Conservation (phyloP, 2,329 filamentous ascomycete genomes). For the Trichophyton mentagrophytes region DNA sequence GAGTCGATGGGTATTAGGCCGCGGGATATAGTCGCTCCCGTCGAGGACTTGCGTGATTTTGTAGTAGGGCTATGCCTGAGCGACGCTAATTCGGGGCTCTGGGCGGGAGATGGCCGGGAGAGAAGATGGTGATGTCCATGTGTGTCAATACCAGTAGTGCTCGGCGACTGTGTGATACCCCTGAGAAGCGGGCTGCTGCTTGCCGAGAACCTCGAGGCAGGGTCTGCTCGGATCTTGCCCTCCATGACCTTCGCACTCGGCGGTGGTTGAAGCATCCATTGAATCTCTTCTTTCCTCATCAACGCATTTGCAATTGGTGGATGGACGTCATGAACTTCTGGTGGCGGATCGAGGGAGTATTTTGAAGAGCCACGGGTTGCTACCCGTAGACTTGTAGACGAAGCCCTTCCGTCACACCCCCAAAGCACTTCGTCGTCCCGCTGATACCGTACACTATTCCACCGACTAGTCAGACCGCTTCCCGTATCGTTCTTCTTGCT, state of each 20-base stretch:
- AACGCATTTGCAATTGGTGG: constrained; percentile 71
- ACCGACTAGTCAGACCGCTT: constrained; percentile 39
- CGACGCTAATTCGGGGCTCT: not conserved
- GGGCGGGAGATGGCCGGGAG: not conserved
- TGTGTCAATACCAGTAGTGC: not conserved
- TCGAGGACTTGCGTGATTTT: not conserved
- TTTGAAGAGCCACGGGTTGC: constrained; percentile 33
- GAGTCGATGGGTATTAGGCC: not conserved
- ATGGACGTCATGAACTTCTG: constrained; percentile 74
- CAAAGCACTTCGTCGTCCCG: constrained; percentile 79
- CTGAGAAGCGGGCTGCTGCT: not conserved
- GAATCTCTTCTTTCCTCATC: constrained; percentile 54
- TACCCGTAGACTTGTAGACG: constrained; percentile 39
- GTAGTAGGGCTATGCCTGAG: not conserved
- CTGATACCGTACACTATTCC: constrained; percentile 70
- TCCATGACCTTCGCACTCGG: constrained; percentile 86
- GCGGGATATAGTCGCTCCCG: not conserved
- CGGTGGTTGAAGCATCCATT: constrained; percentile 88
- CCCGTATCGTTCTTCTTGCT: constrained; percentile 33
- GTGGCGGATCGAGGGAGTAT: constrained; percentile 51
- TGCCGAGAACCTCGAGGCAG: constrained; percentile 8
- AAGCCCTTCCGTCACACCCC: constrained; percentile 48
- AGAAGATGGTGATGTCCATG: not conserved
- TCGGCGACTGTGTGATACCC: not conserved
- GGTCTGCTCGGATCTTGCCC: constrained; percentile 49